A percentile compares a stretch with the other conserved stretches of the same genome.
Conservation (phyloP, 2,329 filamentous ascomycete species). For the Blumeria graminis region DNA sequence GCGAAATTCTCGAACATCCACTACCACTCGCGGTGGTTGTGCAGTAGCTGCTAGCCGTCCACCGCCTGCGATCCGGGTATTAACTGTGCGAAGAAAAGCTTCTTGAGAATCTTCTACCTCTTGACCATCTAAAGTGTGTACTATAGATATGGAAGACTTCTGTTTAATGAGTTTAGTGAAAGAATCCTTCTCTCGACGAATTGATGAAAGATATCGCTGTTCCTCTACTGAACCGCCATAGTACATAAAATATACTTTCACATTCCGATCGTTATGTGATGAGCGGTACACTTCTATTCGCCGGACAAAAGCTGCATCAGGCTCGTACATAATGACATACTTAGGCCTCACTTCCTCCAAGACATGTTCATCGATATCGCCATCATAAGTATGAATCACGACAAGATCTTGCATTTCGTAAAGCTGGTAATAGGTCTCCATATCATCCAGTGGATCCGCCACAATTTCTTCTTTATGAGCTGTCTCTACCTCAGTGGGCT, state of each 20-base stretch:
- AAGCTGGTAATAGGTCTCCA: constrained; percentile 78
- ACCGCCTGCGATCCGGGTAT: constrained; percentile 87
- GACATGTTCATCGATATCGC: constrained; percentile 89
- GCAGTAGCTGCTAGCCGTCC: constrained; percentile 65
- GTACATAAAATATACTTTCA: constrained; percentile 90
- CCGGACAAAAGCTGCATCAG: constrained; percentile 80
- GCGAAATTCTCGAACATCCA: constrained; percentile 89
- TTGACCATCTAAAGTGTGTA: constrained; percentile 48
- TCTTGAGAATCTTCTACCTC: constrained; percentile 64
- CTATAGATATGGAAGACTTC: constrained; percentile 76
- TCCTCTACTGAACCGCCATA: constrained; percentile 90
- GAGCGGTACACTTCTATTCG: constrained; percentile 89
- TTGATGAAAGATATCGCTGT: constrained; percentile 69
- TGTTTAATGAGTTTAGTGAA: constrained; percentile 92
- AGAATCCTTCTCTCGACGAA: constrained; percentile 86
- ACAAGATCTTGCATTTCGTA: constrained; percentile 81
- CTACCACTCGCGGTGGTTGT: constrained; percentile 70
- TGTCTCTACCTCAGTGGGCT: constrained; percentile 54
- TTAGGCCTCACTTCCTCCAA: constrained; percentile 80
- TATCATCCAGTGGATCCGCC: constrained; percentile 61
- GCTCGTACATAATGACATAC: constrained; percentile 98
- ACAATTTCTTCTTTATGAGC: constrained; percentile 53
- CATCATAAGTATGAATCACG: constrained; percentile 79
- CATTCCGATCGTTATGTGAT: constrained; percentile 70
- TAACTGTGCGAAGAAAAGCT: constrained; percentile 78